A percentile compares a stretch with the other conserved stretches of the same genome.
Conservation (phyloP, 805 yeast genomes). For the Myxozyma lipomycoides region DNA sequence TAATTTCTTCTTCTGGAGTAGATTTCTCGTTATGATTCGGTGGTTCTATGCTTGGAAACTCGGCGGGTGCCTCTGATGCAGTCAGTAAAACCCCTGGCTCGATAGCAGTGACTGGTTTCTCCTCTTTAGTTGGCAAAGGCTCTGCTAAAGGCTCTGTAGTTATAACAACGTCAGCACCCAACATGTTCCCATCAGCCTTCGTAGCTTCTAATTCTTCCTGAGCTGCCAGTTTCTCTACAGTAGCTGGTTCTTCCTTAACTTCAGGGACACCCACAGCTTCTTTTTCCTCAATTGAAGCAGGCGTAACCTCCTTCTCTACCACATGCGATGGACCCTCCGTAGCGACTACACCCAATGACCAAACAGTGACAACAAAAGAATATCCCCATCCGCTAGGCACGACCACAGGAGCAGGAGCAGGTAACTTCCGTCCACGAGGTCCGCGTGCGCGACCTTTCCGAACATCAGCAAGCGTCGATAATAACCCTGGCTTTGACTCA, state of each 20-base stretch:
- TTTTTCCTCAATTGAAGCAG: no score
- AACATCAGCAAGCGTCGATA: conserved; percentile 36
- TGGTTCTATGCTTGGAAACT: no score
- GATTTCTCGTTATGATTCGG: no score
- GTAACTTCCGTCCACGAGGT: conserved; percentile 69
- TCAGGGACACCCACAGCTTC: conserved; percentile 1
- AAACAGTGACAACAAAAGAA: conserved; percentile 12
- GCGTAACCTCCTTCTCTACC: conserved; percentile 3
- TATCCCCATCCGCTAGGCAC: conserved; percentile 32
- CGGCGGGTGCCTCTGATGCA: no score
- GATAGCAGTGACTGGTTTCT: no score
- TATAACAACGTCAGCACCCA: no score
- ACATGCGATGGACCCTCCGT: conserved; percentile 4
- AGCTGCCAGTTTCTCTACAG: neutral
- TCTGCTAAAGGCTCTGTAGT: no score
- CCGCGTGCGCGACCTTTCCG: conserved; percentile 60
- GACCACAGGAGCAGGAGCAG: conserved; percentile 42
- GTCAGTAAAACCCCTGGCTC: no score
- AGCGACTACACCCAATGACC: conserved; percentile 14
- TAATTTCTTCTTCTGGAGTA: no score
- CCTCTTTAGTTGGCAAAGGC: no score
- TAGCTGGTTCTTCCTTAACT: neutral
- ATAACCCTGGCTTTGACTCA: neutral
- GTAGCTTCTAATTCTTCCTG: neutral
- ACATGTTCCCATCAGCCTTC: neutral